phyloP scores from a whole-genome alignment of 805 yeast genomes.

The Candida arabinofermentans region DNA sequence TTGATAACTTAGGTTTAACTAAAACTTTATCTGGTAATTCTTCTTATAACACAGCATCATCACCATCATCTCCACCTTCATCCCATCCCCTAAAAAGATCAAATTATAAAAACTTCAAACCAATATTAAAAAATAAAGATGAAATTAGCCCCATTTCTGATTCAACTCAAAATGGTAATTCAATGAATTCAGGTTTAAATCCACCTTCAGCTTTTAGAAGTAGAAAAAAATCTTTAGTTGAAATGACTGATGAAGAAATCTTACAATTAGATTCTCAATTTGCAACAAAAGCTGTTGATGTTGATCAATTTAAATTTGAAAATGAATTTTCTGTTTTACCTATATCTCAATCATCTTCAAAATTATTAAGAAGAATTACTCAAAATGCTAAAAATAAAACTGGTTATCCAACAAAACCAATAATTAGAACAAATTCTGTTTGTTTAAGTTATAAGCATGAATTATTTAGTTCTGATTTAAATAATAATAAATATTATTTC shows the following conservation, averaged over 20 bases:
- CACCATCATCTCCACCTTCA: background rate
- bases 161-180: background rate
- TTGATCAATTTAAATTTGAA: constrained; percentile 44
- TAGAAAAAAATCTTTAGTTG: constrained; percentile 43
- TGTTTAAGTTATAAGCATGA: constrained; percentile 43
- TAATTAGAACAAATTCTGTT: constrained; percentile 28
- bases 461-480: constrained; percentile 23
- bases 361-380: constrained; percentile 17
- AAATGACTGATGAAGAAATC: constrained; percentile 51
- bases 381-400: constrained; percentile 13
- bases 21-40: background rate
- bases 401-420: constrained; percentile 34
- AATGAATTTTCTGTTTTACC: constrained; percentile 29
- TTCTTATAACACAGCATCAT: no score
- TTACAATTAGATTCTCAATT: constrained; percentile 53
- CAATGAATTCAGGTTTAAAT: constrained; percentile 1
- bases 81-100: background rate
- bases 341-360: constrained; percentile 14
- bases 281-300: constrained; percentile 35
- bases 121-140: constrained; percentile 14
- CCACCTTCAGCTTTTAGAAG: constrained; percentile 5
- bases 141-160: constrained; percentile 5
- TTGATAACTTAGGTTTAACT: background rate
- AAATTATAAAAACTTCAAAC: constrained; percentile 1
- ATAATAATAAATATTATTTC: constrained; percentile 29